phyloP scores from a whole-genome alignment of 2,329 filamentous ascomycete species.

The Colletotrichum lentis region DNA sequence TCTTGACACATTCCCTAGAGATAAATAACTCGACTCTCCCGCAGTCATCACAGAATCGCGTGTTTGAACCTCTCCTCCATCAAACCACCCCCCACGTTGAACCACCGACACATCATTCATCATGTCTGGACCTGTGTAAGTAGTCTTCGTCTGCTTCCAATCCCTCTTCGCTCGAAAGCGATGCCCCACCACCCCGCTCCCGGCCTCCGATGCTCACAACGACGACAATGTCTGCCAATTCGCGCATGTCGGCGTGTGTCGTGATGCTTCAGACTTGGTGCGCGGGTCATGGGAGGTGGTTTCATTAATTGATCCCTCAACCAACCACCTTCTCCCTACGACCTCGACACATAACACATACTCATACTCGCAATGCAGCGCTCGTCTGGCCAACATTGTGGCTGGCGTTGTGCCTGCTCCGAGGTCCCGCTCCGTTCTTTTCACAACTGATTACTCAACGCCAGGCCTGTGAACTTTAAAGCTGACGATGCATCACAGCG shows the following conservation, averaged over 20 bases:
- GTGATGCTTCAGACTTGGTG: slow-evolving; percentile 4
- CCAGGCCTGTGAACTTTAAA: slow-evolving; percentile 44
- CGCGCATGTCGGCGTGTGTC: slow-evolving; percentile 43
- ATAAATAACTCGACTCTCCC: slow-evolving; percentile 39
- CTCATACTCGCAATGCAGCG: slow-evolving; percentile 57
- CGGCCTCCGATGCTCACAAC: slow-evolving; percentile 39
- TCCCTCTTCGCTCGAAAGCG: slow-evolving; percentile 26
- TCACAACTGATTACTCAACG: slow-evolving; percentile 15
- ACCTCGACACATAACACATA: slow-evolving; percentile 12
- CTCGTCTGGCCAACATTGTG: slow-evolving; percentile 74
- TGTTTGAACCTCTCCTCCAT: slow-evolving; percentile 29
- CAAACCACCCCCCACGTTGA: slow-evolving; percentile 25
- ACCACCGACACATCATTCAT: slow-evolving; percentile 46
- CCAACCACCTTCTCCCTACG: slow-evolving; percentile 5
- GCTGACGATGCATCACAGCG: slow-evolving; percentile 69
- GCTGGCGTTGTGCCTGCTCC: slow-evolving; percentile 44
- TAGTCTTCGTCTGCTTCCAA: slow-evolving; percentile 46
- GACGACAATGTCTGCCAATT: slow-evolving; percentile 46
- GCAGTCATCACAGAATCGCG: slow-evolving; percentile 24
- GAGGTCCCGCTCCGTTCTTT: slow-evolving; percentile 49
- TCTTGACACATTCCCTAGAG: slow-evolving; percentile 37
- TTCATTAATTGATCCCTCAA: slow-evolving; percentile 1
- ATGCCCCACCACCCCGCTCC: slow-evolving; percentile 53
- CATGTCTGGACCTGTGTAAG: slow-evolving; percentile 76
- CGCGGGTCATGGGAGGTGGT: slow-evolving; percentile 16